Percentiles rank a stretch among this genome's conserved stretches.
Conservation (phyloP, 2,329 filamentous ascomycete genomes). For the Cercospora sp. region DNA sequence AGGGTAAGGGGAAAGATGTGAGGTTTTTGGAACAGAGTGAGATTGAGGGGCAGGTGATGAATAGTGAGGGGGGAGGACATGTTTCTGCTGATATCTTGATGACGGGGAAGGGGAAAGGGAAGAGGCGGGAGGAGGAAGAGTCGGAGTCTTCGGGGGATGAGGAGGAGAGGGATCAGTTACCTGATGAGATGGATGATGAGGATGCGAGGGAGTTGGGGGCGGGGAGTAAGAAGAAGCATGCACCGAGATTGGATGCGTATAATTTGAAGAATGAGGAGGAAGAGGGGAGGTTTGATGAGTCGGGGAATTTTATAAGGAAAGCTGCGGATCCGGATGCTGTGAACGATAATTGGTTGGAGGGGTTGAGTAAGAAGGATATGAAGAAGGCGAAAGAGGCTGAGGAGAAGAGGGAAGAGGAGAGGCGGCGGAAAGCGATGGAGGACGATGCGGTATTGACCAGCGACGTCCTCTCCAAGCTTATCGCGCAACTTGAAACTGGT, state of each 20-base stretch:
- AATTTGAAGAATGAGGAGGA: constrained; percentile 90
- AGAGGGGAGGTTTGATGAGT: constrained; percentile 86
- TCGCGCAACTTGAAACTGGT: constrained; percentile 69
- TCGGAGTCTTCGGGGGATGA: constrained; percentile 54
- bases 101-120: constrained; percentile 56
- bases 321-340: constrained; percentile 83
- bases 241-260: constrained; percentile 92
- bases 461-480: constrained; percentile 72
- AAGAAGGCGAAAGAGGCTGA: constrained; percentile 82
- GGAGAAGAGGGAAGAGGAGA: constrained; percentile 77
- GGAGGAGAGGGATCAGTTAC: constrained; percentile 64
- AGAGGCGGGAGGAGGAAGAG: constrained; percentile 35
- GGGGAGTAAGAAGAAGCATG: constrained; percentile 87
- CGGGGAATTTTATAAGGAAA: constrained; percentile 88
- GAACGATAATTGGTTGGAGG: constrained; percentile 91
- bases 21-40: constrained; percentile 61
- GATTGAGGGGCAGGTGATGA: constrained; percentile 77
- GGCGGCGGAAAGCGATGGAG: constrained; percentile 66
- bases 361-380: constrained; percentile 91
- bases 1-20: constrained; percentile 61
- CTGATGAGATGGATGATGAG: constrained; percentile 59
- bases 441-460: constrained; percentile 73
- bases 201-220: constrained; percentile 87
- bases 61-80: constrained; percentile 72
- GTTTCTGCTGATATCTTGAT: constrained; percentile 62